Base-by-base conservation (phyloP, 805 yeast species). In the Kodamaea sagamina region DNA sequence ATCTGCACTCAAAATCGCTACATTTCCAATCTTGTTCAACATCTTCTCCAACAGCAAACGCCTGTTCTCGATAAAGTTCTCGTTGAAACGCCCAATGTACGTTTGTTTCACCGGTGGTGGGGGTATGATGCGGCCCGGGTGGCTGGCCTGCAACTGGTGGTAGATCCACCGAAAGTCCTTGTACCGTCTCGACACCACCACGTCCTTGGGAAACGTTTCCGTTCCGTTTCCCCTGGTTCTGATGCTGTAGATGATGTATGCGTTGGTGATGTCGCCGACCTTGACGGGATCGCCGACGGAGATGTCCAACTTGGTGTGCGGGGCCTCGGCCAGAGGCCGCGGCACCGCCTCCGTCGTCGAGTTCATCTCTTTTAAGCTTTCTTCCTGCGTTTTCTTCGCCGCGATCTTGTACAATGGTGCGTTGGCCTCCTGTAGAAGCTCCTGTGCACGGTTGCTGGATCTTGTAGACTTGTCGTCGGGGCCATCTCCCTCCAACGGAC, bases 21-120 rank as follows among this genome's bases (percentile, higher is more conserved):
- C 80, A 26, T 63, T 63, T 5, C 86, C 70, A n/a, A 88, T 83
- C 57, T 85, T 86, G 27, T 62, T 66, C 46, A 93, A 73, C 99
- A 93, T 93, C 53, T 75, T 81, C 58, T 92, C 97, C 57, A 93
- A 72, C 4, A 92, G 87, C 17, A 83, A 70, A 44, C 97, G 73
- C 62, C 98, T 78, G 50, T 81, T 81, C 62, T 93, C 97, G 40
- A 93, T 81, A 54, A 93, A 90, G 53, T 84, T 89, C 52, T 88
- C 88, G 54, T 89, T 89, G 64, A 93, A 89, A 48, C 97, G 76
- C 4, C 98, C 97, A 43, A 90, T 84, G 6, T 86, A 85, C 49
- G 95, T 96, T 62, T 93, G 95, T 47, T 87, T 95, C 0, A 97
- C 90, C 3, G 98, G 97, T 1, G 98, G 96, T 2, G 75, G 75